phyloP scores from a whole-genome alignment of 139 green algal species.

The Haematococcus lacustris region DNA sequence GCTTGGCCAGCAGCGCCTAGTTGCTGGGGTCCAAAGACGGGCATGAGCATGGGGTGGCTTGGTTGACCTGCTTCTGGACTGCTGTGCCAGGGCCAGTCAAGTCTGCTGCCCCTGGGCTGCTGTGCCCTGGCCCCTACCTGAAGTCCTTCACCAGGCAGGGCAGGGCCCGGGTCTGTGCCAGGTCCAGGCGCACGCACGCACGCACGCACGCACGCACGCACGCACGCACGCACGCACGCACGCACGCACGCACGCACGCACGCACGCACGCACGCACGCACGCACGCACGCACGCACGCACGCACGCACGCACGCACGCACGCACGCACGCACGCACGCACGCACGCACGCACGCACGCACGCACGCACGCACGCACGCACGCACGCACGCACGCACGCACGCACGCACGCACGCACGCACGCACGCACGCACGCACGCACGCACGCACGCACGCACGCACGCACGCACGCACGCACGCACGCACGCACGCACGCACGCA shows the following conservation, averaged over 20 bases:
- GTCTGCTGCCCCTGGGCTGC: no score
- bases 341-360: constrained; percentile 15
- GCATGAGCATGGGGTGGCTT: no score
- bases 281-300: neutral
- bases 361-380: constrained; percentile 12
- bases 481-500: neutral
- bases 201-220: constrained; percentile 16
- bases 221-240: constrained; percentile 20
- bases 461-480: constrained; percentile 15
- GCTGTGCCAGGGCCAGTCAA: no score
- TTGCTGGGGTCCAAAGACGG: no score
- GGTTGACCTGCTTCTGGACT: no score
- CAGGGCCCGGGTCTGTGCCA: no score
- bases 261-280: neutral
- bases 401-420: constrained; percentile 15
- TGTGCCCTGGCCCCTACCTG: no score
- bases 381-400: constrained; percentile 17
- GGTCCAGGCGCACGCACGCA: constrained; percentile 8
- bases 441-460: neutral
- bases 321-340: constrained; percentile 15
- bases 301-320: neutral
- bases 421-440: neutral
- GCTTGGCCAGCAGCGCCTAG: no score
- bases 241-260: constrained; percentile 6
- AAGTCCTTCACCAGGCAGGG: no score